Evolutionary conservation across 805 yeast genomes (phyloP), one percentile per base, ranked within the genome.

Genomic region (Lipomyces kockii): DNA sequence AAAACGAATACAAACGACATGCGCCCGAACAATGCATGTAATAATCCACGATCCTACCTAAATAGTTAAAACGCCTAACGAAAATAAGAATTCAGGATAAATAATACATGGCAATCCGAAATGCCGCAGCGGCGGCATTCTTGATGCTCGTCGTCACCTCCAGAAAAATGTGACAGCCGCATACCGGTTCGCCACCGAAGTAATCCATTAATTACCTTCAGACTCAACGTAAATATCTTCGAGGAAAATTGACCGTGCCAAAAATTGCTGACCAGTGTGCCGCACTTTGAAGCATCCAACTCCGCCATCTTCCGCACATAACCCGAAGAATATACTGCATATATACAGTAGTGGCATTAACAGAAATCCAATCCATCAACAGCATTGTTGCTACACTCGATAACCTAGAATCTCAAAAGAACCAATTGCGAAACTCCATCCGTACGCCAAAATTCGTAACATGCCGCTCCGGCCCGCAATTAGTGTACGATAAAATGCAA

Each of bases 381-480:
- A 56, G 7, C 37, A 2, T 32, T 6, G 22, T n/a, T 17, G 37
- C 37, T 11, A 17, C 60, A 4, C 37, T 9, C 2, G 17, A 6
- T n/a, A 35, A 11, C 27, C n/a, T 37, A 35, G 20, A 53, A 32
- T 17, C 29, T 34, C 39, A 14, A 14, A 46, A 29, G 14, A 61
- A 35, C 25, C 52, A 53, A 54, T 20, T 46, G 35, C 9, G 39
- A 51, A 58, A 22, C 34, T 55, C 54, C 39, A 29, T 35, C 55
- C 25, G 37, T 52, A 32, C 32, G n/a, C 59, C 59, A 34, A 17
- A n/a, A 32, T 43, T 11, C 49, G 49, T 43, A 17, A 8, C 49
- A 37, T 17, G 0, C 22, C 20, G 25, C 49, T 43, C 49, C 7
- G 49, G 43, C 17, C 22, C 22, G 20, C 49, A 17, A 43, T n/a